These are phyloP conservation scores for Sabuloglossum arenarium DNA, from an alignment of 495 filamentous ascomycete species.

Conservation along the genomic window DNA sequence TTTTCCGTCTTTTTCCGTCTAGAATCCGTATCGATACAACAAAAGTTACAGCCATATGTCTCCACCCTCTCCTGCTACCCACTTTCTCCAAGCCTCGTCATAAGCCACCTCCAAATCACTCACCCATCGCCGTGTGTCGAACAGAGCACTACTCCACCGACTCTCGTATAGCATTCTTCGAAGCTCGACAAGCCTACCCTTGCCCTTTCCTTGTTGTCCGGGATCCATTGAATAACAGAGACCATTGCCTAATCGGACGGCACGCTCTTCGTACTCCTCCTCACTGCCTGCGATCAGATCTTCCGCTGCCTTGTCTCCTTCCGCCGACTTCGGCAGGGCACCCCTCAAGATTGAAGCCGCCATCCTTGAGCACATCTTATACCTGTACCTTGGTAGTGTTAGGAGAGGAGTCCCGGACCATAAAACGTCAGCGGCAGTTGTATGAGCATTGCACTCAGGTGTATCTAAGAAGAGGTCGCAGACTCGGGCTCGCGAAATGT, in stretches of 20 bases:
- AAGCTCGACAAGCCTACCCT: slow-evolving; percentile 51
- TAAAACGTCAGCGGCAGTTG: slow-evolving; percentile 85
- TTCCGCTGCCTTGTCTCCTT: slow-evolving; percentile 42
- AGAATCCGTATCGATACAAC: not conserved
- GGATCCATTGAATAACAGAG: slow-evolving; percentile 34
- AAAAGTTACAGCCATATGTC: slow-evolving; percentile 48
- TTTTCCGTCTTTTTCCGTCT: not conserved
- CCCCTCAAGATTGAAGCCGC: slow-evolving; percentile 84
- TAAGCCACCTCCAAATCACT: slow-evolving; percentile 78
- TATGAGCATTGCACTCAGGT: slow-evolving; percentile 95
- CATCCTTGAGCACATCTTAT: slow-evolving; percentile 99
- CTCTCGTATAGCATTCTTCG: slow-evolving; percentile 61
- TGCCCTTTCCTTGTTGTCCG: slow-evolving; percentile 25
- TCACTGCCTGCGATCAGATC: slow-evolving; percentile 60
- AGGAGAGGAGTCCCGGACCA: slow-evolving; percentile 91
- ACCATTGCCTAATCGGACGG: slow-evolving; percentile 46
- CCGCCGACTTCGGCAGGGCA: slow-evolving; percentile 49
- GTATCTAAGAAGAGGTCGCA: slow-evolving; percentile 94
- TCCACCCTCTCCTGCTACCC: slow-evolving; percentile 70
- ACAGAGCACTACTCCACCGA: slow-evolving; percentile 66
- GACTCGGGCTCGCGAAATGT: slow-evolving; percentile 80
- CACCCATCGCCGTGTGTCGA: slow-evolving; percentile 88
- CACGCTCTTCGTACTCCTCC: slow-evolving; percentile 68
- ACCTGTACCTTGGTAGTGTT: slow-evolving; percentile 81
- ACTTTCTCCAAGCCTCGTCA: slow-evolving; percentile 65